phyloP scores from a whole-genome alignment of 176 grass and related monocot genomes.

The Urochloa ruziziensis region DNA sequence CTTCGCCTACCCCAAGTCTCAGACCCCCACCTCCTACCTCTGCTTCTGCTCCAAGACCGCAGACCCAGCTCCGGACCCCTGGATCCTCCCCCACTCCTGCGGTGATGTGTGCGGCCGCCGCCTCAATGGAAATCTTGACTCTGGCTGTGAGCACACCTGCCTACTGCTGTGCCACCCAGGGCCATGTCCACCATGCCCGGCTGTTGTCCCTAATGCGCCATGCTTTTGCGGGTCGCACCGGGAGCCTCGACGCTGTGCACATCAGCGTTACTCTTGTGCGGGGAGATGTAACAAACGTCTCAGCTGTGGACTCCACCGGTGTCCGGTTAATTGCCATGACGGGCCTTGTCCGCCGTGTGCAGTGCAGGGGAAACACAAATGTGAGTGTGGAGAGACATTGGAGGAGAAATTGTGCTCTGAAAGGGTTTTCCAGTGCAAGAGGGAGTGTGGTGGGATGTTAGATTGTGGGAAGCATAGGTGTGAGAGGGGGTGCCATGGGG shows the following conservation, averaged over 20 bases:
- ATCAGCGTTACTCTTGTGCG: conserved; percentile 69
- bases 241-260: conserved; percentile 70
- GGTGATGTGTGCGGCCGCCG: conserved; percentile 66
- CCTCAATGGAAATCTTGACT: conserved; percentile 41
- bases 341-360: conserved; percentile 62
- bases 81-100: conserved; percentile 90
- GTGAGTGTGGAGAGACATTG: conserved; percentile 57
- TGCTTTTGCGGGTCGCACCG: conserved; percentile 73
- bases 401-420: conserved; percentile 65
- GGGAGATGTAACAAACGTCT: conserved; percentile 56
- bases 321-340: conserved; percentile 64
- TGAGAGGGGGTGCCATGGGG: conserved; percentile 82
- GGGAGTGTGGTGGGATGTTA: conserved; percentile 58
- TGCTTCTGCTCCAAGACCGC: conserved; percentile 82
- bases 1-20: conserved; percentile 62
- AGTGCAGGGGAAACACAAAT: conserved; percentile 53
- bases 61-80: conserved; percentile 71
- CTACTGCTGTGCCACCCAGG: conserved; percentile 91
- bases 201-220: conserved; percentile 38
- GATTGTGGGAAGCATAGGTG: conserved; percentile 76
- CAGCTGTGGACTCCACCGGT: conserved; percentile 60
- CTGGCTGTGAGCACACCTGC: conserved; percentile 67
- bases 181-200: conserved; percentile 84
- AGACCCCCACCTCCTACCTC: conserved; percentile 61
- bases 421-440: conserved; percentile 63